Evolutionary conservation across 805 yeast species (phyloP), one percentile per base, ranked within the genome.

Genomic region (Crinitomyces ghanaensis): DNA sequence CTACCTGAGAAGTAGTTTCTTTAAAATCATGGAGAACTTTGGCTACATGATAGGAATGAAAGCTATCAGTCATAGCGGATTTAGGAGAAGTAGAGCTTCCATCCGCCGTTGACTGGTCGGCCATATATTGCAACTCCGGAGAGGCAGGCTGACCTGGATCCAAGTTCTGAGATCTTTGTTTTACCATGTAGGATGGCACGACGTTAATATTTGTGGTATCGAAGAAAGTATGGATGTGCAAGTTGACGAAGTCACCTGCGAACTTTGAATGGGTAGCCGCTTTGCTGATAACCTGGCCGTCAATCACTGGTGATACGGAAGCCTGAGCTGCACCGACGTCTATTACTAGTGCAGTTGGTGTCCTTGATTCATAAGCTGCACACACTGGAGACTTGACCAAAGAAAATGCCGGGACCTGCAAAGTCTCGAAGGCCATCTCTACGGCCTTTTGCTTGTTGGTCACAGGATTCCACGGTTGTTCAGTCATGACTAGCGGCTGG

Each of bases 241-340:
- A 63, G 52, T 77, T 80, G 35, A 81, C 54, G 53, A 78, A 86
- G 53, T 85, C 88, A 6, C 96, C 97, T 3, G 86, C 95, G 51
- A 38, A 47, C 26, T 46, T 39, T 19, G 51, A 37, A 33, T 45
- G 49, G 25, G 37, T 37, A 5, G 43, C 37, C 3, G 48, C 42
- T 50, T 77, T 78, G 42, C 66, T 59, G 34, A 78, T 67, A 33
- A 83, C 69, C 11, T 70, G 67, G 24, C 94, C 95, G 12, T 45
- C 50, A 7, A 48, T 42, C 3, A 48, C 51, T 1, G 53, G 51
- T 13, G 50, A 78, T 6, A 83, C 81, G 20, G 76, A 66, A 12
- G 77, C 66, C 4, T 72, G 69, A 3, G 77, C 64, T 6, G 80
- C 65, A 2, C 95, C 95, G 28, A 85, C 57, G 51, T 86, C 95